Evolutionary conservation across 495 filamentous ascomycete genomes (phyloP).

Genomic region (Penicillium cosmopolitanum): DNA sequence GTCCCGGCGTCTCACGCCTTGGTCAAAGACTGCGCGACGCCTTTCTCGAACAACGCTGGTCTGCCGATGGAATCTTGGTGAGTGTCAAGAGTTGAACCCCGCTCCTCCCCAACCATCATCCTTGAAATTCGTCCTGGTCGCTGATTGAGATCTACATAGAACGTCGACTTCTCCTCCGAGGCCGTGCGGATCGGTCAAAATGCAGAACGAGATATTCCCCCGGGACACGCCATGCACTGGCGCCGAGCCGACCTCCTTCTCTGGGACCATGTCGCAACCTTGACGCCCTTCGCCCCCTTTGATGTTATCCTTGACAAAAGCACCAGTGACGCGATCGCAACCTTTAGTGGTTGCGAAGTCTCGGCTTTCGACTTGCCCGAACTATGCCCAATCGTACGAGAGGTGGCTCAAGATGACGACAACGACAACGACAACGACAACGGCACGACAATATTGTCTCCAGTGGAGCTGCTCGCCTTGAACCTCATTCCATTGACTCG

Average conservation of each 20-base stretch:
- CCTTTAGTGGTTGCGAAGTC: conserved; percentile 25
- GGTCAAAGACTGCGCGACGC: conserved; percentile 39
- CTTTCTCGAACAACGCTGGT: conserved; percentile 34
- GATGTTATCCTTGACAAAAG: conserved; percentile 49
- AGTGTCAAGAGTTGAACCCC: conserved; percentile 2
- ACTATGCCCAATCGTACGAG: conserved; percentile 32
- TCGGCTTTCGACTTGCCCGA: conserved; percentile 11
- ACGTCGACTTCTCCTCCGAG: conserved; percentile 49
- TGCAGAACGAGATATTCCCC: conserved; percentile 24
- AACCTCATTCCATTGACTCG: conserved; percentile 41
- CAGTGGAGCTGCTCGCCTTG: conserved; percentile 43
- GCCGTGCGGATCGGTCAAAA: conserved; percentile 44
- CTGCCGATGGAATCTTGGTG: conserved; percentile 42
- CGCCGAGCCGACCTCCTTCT: conserved; percentile 37
- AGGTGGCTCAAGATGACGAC: conserved; percentile 13
- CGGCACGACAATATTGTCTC: conserved; percentile 23
- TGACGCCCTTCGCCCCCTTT: conserved; percentile 36
- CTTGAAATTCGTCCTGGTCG: background rate
- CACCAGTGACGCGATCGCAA: conserved; percentile 49
- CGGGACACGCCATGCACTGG: conserved; percentile 41
- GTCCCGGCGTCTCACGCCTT: conserved; percentile 45
- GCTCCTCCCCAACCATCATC: too few relatives aligned
- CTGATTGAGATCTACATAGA: conserved; percentile 27
- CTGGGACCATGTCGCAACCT: conserved; percentile 36
- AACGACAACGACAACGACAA: background rate